Evolutionary conservation across 139 green algal genomes (phyloP), one percentile per base, ranked within the genome.

Genomic region (Chlorella sp.): DNA sequence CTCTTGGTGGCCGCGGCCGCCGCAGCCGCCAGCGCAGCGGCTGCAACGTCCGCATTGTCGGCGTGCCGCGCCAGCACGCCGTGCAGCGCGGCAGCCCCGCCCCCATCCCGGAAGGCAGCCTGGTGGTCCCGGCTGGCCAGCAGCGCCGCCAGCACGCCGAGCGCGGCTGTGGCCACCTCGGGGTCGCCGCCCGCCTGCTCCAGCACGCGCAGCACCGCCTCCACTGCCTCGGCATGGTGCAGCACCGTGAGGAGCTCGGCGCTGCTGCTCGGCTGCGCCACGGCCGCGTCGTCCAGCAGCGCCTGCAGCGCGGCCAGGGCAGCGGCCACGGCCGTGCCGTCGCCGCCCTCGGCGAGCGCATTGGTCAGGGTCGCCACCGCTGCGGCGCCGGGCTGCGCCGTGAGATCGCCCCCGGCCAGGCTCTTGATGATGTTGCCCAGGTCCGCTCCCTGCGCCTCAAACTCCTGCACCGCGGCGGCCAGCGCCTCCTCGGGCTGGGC

Each of bases 401-500:
- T 60, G 9, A 85, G 33, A 68, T 91, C 78, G 31, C 56, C 71
- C 5, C 83, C 82, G 19, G 76, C 62, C 29, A 63, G 77, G 8
- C 65, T 71, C 58, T 84, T 90, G 33, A 92, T 80, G n/a, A 96
- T 89, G 70, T 79, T 79, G 33, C 61, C 83, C 17, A 96, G 69
- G 79, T 93, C 88, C 11, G 94, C 91, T 0, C 87, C 84, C 79
- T 92, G 82, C 8, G 91, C 64, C 56, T 86, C 70, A 61, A 96
- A 96, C 81, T 96, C 92, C 35, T 92, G 82, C 8, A 93, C 59
- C 0, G 92, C 91, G 48, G 61, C 83, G 8, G 80, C 77, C 8
- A 95, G 70, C 0, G 92, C 92, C 65, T 96, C 92, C 4, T 94
- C 91, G 4, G 84, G 51, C 86, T 91, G 73, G 71, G 75, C 27